These are phyloP conservation scores for Eucalyptus cloeziana DNA, from an alignment of 345 rosid genomes.

Conservation along the genomic window DNA sequence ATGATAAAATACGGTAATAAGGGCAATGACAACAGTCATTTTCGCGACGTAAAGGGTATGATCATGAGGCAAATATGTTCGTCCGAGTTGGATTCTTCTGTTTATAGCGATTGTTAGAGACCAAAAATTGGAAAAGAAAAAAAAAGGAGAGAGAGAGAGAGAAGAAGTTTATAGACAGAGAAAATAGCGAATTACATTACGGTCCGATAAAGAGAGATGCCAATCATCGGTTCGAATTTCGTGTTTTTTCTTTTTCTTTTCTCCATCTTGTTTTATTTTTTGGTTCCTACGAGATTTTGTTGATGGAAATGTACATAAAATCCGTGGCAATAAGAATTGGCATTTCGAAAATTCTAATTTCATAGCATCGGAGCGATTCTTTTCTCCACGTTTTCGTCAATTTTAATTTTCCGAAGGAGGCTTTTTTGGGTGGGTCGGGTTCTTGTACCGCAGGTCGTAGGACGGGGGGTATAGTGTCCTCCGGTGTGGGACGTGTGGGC, in stretches of 20 bases:
- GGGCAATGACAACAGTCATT: conserved; percentile 3
- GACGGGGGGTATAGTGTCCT: neutral
- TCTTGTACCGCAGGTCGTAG: neutral
- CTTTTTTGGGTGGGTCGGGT: neutral
- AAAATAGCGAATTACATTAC: neutral
- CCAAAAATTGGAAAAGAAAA: accelerated
- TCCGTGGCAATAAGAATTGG: neutral
- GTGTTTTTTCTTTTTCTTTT: neutral
- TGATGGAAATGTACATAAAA: neutral
- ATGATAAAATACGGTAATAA: conserved; percentile 23
- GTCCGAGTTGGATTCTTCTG: conserved; percentile 34
- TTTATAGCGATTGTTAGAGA: conserved; percentile 53
- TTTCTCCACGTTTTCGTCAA: neutral
- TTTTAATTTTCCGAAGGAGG: neutral
- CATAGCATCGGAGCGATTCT: neutral
- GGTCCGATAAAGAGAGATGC: neutral
- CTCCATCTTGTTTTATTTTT: neutral
- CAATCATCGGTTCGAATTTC: neutral
- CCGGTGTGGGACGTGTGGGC: neutral
- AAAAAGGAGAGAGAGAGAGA: neutral
- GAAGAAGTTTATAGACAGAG: neutral
- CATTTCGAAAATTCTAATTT: too few species aligned
- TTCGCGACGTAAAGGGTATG: neutral
- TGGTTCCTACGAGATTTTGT: neutral
- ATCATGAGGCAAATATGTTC: conserved; percentile 58